Evolutionary conservation across 2,329 filamentous ascomycete genomes (phyloP), one percentile per base, ranked within the genome.

Genomic region (Colletotrichum scovillei): DNA sequence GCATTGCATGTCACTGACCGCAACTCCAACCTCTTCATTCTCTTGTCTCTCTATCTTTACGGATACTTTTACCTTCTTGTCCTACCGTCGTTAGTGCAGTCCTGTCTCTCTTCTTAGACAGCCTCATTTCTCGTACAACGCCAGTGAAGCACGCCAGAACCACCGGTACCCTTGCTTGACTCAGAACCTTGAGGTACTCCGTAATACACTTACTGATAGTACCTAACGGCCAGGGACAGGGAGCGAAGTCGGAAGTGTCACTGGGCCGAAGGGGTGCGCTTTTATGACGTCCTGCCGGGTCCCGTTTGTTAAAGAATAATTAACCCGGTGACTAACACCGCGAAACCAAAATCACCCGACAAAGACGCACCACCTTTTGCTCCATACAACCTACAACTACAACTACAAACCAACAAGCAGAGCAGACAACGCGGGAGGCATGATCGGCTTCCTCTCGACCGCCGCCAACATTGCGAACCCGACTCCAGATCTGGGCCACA

Each of bases 401-500:
- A 35, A 38, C 63, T 35, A 28, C 42, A 49, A 49, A 35, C 22
- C 12, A n/a, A 30, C 32, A 58, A 28, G 22, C 32, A 22, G 16
- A 42, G 38, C 63, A 60, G 38, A 42, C 24, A 42, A 52, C 30
- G 35, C 46, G 28, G 60, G 63, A 72, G 62, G 72, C 42, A 74
- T 74, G 72, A 28, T 53, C 22, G 60, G 46, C 55, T 32, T 58
- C 57, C 52, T 42, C 63, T 67, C 24, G 16, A 35, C 63, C 62
- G 22, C 57, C 68, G 63, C 69, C 72, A 68, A 68, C n/a, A 68
- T 67, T 67, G 72, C 68, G 69, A 74, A 63, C 26, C 38, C 62
- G 24, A 71, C 63, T 24, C 49, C 22, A 72, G 57, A 19, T 75
- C 58, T 72, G 77, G 76, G 53, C 75, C 77, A 76, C 77, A 78